Evolutionary conservation across 1,284 basidiomycete species (phyloP).

Genomic region (Cryptococcus sp.): DNA sequence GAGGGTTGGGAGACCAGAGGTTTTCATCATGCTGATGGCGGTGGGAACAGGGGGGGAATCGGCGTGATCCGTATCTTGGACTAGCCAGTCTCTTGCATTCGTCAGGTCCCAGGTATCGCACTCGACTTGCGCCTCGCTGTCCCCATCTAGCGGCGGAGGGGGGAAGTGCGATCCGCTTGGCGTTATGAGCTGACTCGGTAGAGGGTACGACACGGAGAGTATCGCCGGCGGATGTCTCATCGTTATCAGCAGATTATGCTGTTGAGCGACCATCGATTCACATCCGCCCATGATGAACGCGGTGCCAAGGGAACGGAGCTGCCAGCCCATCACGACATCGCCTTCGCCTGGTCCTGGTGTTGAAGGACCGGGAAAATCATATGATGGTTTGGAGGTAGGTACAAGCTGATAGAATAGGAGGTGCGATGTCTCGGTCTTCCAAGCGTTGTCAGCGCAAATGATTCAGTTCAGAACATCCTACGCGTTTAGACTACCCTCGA

Average conservation of each 20-base stretch:
- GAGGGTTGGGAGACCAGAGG: slow-evolving; percentile 33
- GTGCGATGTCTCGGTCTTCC: slow-evolving; percentile 72
- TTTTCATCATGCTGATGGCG: slow-evolving; percentile 25
- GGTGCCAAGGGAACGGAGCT: slow-evolving; percentile 63
- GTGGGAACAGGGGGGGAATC: slow-evolving; percentile 22
- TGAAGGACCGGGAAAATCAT: slow-evolving; percentile 44
- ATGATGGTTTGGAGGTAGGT: slow-evolving; percentile 58
- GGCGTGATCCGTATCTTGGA: slow-evolving; percentile 1
- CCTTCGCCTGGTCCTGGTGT: slow-evolving; percentile 80
- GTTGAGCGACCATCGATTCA: slow-evolving; percentile 30
- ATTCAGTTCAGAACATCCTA: no score
- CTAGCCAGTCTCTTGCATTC: slow-evolving; percentile 33
- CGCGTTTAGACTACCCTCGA: not conserved
- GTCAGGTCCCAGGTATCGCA: slow-evolving; percentile 46
- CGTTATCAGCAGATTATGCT: slow-evolving; percentile 39
- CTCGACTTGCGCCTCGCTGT: slow-evolving; percentile 44
- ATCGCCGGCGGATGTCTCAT: slow-evolving; percentile 43
- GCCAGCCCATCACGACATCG: slow-evolving; percentile 75
- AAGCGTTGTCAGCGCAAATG: not conserved
- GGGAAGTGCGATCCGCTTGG: slow-evolving; percentile 42
- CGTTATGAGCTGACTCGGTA: slow-evolving; percentile 35
- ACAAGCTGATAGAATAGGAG: slow-evolving; percentile 73
- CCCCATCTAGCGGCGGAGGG: slow-evolving; percentile 45
- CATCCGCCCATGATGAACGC: slow-evolving; percentile 42
- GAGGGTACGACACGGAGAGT: slow-evolving; percentile 41